Base-by-base conservation (phyloP, 106 monocot species). In the Dactylorhiza incarnata region DNA sequence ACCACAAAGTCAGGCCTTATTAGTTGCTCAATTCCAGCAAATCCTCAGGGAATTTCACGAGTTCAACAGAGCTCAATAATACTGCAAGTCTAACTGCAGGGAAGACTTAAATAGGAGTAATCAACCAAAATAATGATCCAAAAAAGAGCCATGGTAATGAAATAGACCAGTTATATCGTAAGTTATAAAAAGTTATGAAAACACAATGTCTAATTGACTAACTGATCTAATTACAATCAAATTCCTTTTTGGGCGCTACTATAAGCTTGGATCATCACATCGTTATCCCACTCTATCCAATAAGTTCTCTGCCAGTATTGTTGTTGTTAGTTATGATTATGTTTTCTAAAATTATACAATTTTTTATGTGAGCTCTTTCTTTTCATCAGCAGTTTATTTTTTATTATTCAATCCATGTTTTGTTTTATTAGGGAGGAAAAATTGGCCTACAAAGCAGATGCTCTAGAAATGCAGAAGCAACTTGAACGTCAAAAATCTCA, bases 381-480 rank as follows among this genome's bases (percentile, higher is more conserved):
- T 62, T 49, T 45, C 48, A 22, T 61, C n/a, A 12, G 48, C 23
- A 22, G n/a, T 62, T 75, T 22, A 73, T 15, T 45, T 68, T 14
- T 74, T 48, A 16, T 6, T 49, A 20, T 6, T 73, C 49, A 49
- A n/a, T 43, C 22, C 48, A 19, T 43, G 12, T 45, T 48, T 5
- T 62, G n/a, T 62, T 70, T 75, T 16, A 14, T 65, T 65, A 92
- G 99, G 78, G 99, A 99, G 81, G 87, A 91, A 74, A 99, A 89
- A 79, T 65, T 89, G 22, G 83, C 90, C 12, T 94, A 85, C 49
- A 94, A 92, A 85, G 89, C 84, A 68, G 99, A 94, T 86, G 82
- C 77, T 85, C 26, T 90, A 54, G 86, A 94, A 77, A 84, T 94
- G 78, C 91, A 99, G 83, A 99, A 91, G 76, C 89, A 94, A 72